These are phyloP conservation scores for Casuarina glauca DNA, from an alignment of 306 rosid species.

Conservation along the genomic window DNA sequence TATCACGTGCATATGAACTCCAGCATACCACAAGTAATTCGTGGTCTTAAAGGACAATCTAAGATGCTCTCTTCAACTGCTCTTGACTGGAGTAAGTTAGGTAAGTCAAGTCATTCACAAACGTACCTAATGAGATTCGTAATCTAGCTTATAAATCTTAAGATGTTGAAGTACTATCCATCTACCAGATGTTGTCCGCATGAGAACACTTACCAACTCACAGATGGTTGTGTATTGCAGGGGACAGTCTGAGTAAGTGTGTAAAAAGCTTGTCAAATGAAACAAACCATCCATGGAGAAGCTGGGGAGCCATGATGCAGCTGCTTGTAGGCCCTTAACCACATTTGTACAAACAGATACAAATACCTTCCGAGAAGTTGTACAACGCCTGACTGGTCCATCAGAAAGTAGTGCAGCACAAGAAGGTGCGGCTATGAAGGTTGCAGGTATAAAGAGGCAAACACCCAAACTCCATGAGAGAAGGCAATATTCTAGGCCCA, in stretches of 20 bases:
- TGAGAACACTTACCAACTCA: background rate
- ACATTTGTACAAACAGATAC: slow-evolving; percentile 79
- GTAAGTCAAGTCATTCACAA: background rate
- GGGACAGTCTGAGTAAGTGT: slow-evolving; percentile 8
- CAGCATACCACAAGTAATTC: background rate
- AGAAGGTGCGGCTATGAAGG: slow-evolving; percentile 34
- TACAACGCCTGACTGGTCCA: slow-evolving; percentile 75
- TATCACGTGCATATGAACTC: background rate
- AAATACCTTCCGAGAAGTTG: slow-evolving; percentile 66
- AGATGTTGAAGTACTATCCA: background rate
- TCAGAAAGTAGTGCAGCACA: slow-evolving; percentile 35
- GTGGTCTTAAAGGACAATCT: background rate
- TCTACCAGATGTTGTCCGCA: background rate
- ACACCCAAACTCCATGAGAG: slow-evolving; percentile 73
- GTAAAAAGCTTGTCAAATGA: slow-evolving; percentile 2
- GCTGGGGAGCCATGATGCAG: slow-evolving; percentile 29
- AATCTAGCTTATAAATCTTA: background rate
- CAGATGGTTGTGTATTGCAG: slow-evolving; percentile 22
- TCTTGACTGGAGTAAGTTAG: background rate
- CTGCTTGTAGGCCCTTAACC: slow-evolving; percentile 55
- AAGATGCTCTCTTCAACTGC: background rate
- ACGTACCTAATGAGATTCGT: background rate
- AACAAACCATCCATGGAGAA: slow-evolving; percentile 46
- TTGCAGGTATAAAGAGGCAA: slow-evolving; percentile 26
- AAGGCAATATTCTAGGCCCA: slow-evolving; percentile 71